Base-by-base conservation (phyloP, 192 early-diverging fungal genomes). In the Coemansia sp. region DNA sequence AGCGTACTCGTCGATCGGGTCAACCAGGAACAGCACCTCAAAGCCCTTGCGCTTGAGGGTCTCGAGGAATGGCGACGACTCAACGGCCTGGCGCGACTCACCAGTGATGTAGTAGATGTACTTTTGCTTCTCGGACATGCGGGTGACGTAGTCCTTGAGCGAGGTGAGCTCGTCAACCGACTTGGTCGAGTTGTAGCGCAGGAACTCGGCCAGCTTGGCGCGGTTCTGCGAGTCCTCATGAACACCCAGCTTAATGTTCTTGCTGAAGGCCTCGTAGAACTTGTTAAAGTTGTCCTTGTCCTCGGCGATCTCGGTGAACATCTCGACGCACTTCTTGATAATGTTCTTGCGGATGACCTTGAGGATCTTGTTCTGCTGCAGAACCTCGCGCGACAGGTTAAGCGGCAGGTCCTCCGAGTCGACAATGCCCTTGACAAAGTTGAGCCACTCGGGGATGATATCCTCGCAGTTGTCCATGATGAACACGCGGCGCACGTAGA, bases 391-490 rank as follows among this genome's bases (percentile, higher is more conserved):
- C 62, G 97, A 99, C 73, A 99, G 93, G 91, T 99, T 99, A 71
- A 99, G 91, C 53, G 97, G 97, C 62, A 99, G 86, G 83, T 99
- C 96, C 89, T 99, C 97, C 73, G 97, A 97, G 86, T 99, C 97
- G 74, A 99, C 97, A 75, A 99, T 92, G 85, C 95, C 97, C 93
- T 98, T 96, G 91, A 99, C 86, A 79, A 99, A 99, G 83, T 88
- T 91, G 76, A 99, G 89, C 92, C 93, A 99, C 85, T 98, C 95
- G 72, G 97, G 97, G 74, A 99, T 95, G 71, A 99, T 85, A 69
- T 99, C 96, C 75, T 97, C 95, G 86, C 93, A 97, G 88, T 99
- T 95, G 79, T 99, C 96, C 93, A 96, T 98, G 84, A 99, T 99
- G 87, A 99, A 98, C 71, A 99, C 97, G 72, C 96, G 95, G 76